phyloP scores from a whole-genome alignment of 2,329 filamentous ascomycete genomes.

The Amauroascus niger region DNA sequence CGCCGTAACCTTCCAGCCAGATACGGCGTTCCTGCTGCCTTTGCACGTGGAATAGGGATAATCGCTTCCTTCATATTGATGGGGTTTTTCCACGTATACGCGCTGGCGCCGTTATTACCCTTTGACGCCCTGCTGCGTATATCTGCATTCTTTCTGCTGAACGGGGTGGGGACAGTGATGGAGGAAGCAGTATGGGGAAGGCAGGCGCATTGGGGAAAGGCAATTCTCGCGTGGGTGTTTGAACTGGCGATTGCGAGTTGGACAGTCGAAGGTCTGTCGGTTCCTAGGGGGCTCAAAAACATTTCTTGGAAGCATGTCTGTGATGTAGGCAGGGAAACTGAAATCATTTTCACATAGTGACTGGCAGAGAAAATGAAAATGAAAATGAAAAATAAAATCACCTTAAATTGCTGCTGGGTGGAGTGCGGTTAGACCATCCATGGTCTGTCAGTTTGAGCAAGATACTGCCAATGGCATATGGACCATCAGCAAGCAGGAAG shows the following conservation, averaged over 20 bases:
- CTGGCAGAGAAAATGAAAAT: neutral
- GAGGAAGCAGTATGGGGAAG: slow-evolving; percentile 22
- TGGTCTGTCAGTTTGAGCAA: no score
- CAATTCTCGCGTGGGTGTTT: slow-evolving; percentile 23
- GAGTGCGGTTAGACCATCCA: no score
- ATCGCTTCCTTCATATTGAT: slow-evolving; percentile 33
- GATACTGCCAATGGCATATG: no score
- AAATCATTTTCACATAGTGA: slow-evolving; percentile 2
- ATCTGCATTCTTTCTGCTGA: slow-evolving; percentile 33
- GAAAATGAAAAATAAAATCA: neutral
- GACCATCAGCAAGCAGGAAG: no score
- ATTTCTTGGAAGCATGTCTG: slow-evolving; percentile 19
- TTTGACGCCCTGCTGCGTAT: slow-evolving; percentile 27
- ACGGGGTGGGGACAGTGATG: slow-evolving; percentile 31
- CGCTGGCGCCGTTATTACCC: slow-evolving; percentile 28
- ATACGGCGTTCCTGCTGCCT: slow-evolving; percentile 24
- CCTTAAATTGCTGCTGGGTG: neutral
- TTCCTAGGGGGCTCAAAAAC: slow-evolving; percentile 20
- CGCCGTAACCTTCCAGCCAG: slow-evolving; percentile 24
- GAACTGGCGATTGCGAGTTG: slow-evolving; percentile 23
- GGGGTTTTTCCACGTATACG: slow-evolving; percentile 35
- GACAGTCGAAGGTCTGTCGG: slow-evolving; percentile 21
- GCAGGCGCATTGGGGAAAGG: slow-evolving; percentile 20
- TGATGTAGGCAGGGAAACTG: slow-evolving; percentile 13
- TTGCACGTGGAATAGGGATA: slow-evolving; percentile 30